A percentile compares a stretch with the other conserved stretches of the same genome.
These are phyloP conservation scores for Dendrocalamus latiflorus DNA, from an alignment of 202 grass and related monocot genomes.

Conservation along the genomic window DNA sequence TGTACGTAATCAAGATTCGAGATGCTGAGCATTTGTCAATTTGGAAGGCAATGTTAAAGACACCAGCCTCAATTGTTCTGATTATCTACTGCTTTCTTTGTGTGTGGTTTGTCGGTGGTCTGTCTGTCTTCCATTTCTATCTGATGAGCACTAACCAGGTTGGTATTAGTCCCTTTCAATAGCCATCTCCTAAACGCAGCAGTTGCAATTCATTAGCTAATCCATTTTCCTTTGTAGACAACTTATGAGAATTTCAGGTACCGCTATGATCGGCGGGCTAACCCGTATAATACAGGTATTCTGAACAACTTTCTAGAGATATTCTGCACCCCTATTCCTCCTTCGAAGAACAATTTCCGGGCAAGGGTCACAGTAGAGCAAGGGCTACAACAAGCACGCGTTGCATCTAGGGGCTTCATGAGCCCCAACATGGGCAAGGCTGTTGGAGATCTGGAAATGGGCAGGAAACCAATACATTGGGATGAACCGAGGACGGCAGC, in stretches of 20 bases:
- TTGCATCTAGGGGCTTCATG: conserved; percentile 52
- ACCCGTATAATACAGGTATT: conserved; percentile 79
- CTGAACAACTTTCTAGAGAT: conserved; percentile 72
- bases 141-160: conserved; percentile 96
- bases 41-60: conserved; percentile 73
- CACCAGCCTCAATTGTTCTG: conserved; percentile 81
- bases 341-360: conserved; percentile 87
- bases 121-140: conserved; percentile 93
- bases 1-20: conserved; percentile 87
- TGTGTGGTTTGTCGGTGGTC: conserved; percentile 96
- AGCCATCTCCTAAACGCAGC: neutral
- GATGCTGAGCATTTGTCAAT: conserved; percentile 53
- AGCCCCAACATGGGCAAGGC: conserved; percentile 81
- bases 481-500: conserved; percentile 62
- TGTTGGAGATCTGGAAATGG: conserved; percentile 72
- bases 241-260: conserved; percentile 98
- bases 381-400: conserved; percentile 34
- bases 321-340: conserved; percentile 67
- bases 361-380: conserved; percentile 53
- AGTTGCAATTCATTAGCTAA: conserved; percentile 21
- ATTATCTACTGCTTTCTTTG: conserved; percentile 89
- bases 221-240: conserved; percentile 77
- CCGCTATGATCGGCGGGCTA: conserved; percentile 67
- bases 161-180: neutral
- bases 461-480: conserved; percentile 67